Conservation (phyloP, 345 rosid species). For the Alliaria petiolata region DNA sequence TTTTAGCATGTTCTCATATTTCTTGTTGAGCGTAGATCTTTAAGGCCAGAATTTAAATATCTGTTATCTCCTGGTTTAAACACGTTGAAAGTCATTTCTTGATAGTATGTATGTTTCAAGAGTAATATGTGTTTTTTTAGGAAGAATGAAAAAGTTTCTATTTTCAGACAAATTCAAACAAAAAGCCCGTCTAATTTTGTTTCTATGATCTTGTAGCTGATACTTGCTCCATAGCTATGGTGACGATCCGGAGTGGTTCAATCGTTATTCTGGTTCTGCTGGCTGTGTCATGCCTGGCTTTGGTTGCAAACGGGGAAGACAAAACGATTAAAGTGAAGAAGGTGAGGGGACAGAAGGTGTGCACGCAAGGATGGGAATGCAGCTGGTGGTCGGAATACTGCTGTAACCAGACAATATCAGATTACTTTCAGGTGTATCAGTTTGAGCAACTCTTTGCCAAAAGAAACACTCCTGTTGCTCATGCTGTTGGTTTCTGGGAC, state of each 20-base stretch:
- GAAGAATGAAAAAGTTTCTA: not conserved
- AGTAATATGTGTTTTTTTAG: too few relatives aligned
- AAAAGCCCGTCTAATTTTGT: too few relatives aligned
- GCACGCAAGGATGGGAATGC: constrained; percentile 87
- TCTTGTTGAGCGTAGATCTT: not conserved
- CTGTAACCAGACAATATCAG: constrained; percentile 82
- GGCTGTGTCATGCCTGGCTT: constrained; percentile 21
- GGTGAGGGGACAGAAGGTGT: constrained; percentile 62
- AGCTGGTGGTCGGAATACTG: constrained; percentile 53
- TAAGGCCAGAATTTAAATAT: not conserved
- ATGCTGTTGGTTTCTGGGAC: constrained; percentile 94
- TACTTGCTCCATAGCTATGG: constrained; percentile 26
- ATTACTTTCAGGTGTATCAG: constrained; percentile 70
- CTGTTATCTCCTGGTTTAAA: not conserved
- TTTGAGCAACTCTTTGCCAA: constrained; percentile 85
- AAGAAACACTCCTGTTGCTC: constrained; percentile 79
- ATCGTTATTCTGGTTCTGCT: constrained; percentile 21
- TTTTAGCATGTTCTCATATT: too few relatives aligned
- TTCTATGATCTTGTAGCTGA: not conserved
- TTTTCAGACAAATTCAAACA: too few relatives aligned
- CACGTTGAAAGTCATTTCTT: not conserved
- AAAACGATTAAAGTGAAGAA: constrained; percentile 55
- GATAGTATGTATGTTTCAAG: not conserved
- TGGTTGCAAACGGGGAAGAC: constrained; percentile 40
- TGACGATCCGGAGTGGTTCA: constrained; percentile 5